Conservation (phyloP, 257 asterid species). For the Sherardia arvensis region DNA sequence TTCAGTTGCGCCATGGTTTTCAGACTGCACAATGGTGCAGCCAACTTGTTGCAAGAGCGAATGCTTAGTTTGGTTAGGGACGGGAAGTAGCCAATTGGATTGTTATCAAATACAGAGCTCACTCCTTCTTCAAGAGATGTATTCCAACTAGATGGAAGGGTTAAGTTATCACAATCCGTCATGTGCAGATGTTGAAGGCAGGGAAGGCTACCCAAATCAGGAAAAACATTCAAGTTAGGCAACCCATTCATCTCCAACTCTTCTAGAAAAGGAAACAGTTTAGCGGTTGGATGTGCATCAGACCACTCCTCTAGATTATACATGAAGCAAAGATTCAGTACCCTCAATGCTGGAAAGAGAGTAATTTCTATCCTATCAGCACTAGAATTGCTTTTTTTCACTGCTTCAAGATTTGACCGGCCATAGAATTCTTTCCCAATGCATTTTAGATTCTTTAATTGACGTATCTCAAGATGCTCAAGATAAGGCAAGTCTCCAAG, state of each 20-base stretch:
- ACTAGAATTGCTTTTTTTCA: neutral
- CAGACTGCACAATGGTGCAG: neutral
- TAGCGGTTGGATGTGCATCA: neutral
- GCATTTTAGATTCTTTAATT: neutral
- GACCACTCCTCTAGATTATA: neutral
- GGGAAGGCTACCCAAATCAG: neutral
- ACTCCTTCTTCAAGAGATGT: neutral
- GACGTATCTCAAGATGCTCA: neutral
- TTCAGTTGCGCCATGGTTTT: neutral
- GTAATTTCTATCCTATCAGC: neutral
- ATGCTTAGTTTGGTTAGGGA: neutral
- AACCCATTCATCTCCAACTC: neutral
- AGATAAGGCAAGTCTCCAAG: conserved; percentile 14
- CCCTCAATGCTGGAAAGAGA: neutral
- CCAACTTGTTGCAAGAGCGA: neutral
- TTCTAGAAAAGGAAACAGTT: neutral
- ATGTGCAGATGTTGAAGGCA: neutral
- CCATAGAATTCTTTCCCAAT: neutral
- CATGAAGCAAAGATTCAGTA: neutral
- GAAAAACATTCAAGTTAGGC: neutral
- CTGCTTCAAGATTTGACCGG: neutral
- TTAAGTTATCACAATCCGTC: neutral
- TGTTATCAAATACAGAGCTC: too few species aligned
- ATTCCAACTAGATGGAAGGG: neutral
- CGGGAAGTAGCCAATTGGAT: neutral